Percentiles rank a stretch among this genome's conserved stretches.
phyloP scores from a whole-genome alignment of 441 rosid genomes.

The Arabidopsis hybrid region DNA sequence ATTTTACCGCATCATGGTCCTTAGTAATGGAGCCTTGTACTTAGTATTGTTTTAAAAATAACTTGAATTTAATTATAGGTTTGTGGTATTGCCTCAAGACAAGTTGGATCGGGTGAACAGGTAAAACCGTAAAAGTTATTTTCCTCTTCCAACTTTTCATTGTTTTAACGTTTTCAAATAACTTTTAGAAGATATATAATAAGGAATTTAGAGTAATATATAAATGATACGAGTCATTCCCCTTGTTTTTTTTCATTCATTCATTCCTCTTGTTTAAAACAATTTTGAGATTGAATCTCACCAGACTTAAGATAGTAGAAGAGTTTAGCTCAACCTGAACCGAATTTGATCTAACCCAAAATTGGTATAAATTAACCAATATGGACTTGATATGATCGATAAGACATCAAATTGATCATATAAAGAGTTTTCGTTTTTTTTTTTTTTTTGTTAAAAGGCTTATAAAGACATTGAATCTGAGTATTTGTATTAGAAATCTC shows the following conservation, averaged over 20 bases:
- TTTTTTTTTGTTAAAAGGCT: too few relatives aligned
- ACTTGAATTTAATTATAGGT: constrained; percentile 51
- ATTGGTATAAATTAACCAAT: too few relatives aligned
- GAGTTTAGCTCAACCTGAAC: background rate
- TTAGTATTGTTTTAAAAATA: background rate
- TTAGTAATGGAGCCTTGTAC: background rate
- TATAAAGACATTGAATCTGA: too few relatives aligned
- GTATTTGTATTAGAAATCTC: background rate
- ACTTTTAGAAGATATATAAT: background rate
- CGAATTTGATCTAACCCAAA: background rate
- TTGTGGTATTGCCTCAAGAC: constrained; percentile 79
- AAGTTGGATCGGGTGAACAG: constrained; percentile 77
- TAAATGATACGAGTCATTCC: background rate
- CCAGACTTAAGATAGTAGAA: background rate
- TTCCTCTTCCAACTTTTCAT: background rate
- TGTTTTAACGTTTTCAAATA: background rate
- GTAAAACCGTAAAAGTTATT: constrained; percentile 38
- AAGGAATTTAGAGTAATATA: background rate
- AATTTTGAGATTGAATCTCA: background rate
- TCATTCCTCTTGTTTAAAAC: background rate
- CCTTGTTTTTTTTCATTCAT: background rate
- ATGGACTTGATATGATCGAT: background rate
- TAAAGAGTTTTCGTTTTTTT: background rate
- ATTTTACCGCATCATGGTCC: constrained; percentile 22
- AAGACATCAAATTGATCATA: background rate